phyloP scores from a whole-genome alignment of 345 rosid genomes.

The Excoecaria cochinchinensis region DNA sequence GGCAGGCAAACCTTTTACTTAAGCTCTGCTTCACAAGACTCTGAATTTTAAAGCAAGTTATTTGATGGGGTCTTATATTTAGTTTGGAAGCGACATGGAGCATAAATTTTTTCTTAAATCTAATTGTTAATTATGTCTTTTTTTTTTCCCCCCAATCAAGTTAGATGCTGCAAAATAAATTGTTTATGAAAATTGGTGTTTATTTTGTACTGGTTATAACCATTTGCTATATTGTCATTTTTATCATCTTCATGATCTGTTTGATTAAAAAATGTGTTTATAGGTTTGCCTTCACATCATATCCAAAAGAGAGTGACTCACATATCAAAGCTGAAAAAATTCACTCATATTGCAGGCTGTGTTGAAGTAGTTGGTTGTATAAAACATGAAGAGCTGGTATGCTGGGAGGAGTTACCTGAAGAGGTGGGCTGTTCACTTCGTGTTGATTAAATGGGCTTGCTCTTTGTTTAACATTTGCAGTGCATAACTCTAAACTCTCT shows the following conservation, averaged over 20 bases:
- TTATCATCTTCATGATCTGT: not conserved
- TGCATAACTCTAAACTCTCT: not conserved
- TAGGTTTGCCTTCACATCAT: not conserved
- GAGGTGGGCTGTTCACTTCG: conserved; percentile 39
- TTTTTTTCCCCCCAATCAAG: not conserved
- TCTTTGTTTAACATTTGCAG: not conserved
- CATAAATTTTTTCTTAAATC: no score
- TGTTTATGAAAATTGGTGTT: not conserved
- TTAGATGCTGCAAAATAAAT: not conserved
- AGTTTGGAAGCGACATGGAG: no score
- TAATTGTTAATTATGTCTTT: not conserved
- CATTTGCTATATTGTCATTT: not conserved
- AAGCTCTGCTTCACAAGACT: no score
- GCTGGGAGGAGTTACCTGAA: conserved; percentile 57
- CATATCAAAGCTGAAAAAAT: not conserved
- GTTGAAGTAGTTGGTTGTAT: conserved; percentile 67
- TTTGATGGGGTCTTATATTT: no score
- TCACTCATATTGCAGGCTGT: conserved; percentile 40
- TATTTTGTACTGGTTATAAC: not conserved
- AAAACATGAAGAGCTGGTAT: conserved; percentile 49
- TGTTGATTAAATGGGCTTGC: not conserved
- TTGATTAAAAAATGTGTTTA: not conserved
- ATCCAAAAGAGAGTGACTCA: not conserved
- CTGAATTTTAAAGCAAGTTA: no score
- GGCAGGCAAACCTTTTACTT: no score